Base-by-base conservation (phyloP, 1,284 basidiomycete genomes). In the Trichosporon sp. region DNA sequence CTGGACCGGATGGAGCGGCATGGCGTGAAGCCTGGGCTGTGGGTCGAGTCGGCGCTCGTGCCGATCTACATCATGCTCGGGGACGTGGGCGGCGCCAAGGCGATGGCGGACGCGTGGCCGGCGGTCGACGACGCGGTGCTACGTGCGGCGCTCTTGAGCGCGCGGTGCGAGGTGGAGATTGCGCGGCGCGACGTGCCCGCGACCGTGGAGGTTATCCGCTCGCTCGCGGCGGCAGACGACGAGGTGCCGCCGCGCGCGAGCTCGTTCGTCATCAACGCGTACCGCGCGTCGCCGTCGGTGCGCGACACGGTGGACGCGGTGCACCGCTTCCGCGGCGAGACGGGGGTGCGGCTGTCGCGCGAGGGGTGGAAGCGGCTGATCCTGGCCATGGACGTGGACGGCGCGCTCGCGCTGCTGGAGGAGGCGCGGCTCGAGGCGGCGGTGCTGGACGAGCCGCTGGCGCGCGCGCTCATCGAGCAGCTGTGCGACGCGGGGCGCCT, bases 401-500 rank as follows among this genome's bases (percentile, higher is more conserved):
- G 27, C 12, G 62, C 35, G 12, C 15, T 60, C 29, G 56, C 27
- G 27, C 27, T 31, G 15, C 29, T 60, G 6, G 56, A 62, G n/a
- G 64, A 31, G 12, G 56, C 62, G 4, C 23, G 42, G 9, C 42
- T 62, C 15, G 18, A 60, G 21, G 25, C 71, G 65, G 72, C 60
- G 25, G 18, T 67, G 62, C 23, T 67, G 68, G 13, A 56, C 62
- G n/a, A 44, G 62, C 62, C 64, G 13, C 44, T 77, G 12, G 72
- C 75, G 18, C 68, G 53, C 5, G 72, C 67, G 25, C 58, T 79
- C 9, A 72, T 79, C 72, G 67, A 64, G 8, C 70, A 67, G 9
- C 68, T 79, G 15, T 72, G 72, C 53, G 56, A 60, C 29, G 56
- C 56, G 1, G 56, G 56, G 2, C 56, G 56, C 29, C 42, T 75